Conservation (phyloP, 2,329 filamentous ascomycete species). For the Lecanoromycetidae sp. region DNA sequence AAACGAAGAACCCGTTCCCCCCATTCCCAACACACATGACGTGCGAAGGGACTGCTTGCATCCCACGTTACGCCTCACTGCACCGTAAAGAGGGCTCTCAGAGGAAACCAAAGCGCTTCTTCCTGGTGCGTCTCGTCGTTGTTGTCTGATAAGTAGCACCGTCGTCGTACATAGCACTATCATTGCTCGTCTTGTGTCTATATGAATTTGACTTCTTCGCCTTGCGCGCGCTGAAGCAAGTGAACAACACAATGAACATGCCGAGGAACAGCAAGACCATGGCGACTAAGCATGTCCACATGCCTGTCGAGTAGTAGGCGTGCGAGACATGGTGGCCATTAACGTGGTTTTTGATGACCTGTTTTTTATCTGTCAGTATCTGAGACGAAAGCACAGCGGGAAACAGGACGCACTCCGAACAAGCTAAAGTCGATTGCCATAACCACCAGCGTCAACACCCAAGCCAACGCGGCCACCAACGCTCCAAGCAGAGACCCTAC, state of each 20-base stretch:
- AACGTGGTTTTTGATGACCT: conserved; percentile 41
- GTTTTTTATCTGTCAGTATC: not conserved
- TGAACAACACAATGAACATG: conserved; percentile 47
- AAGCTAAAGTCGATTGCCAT: conserved; percentile 47
- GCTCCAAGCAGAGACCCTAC: conserved; percentile 42
- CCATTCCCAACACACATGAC: not conserved
- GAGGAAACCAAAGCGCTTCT: not conserved
- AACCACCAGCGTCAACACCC: conserved; percentile 37
- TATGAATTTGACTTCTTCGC: not conserved
- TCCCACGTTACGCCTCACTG: not conserved
- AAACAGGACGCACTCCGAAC: conserved; percentile 28
- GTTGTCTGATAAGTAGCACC: not conserved
- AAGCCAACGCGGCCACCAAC: conserved; percentile 39
- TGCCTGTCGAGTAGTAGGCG: conserved; percentile 42
- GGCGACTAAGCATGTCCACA: conserved; percentile 49
- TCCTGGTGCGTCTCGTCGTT: not conserved
- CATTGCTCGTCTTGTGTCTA: not conserved
- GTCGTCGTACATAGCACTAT: not conserved
- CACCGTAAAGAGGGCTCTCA: not conserved
- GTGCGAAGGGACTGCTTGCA: not conserved
- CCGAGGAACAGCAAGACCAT: conserved; percentile 45
- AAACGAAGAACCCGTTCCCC: no score
- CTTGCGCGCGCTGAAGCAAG: conserved; percentile 41
- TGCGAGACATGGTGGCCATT: conserved; percentile 33
- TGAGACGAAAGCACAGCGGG: not conserved